These are phyloP conservation scores for Calonectria honghensis DNA, from an alignment of 2,329 filamentous ascomycete species.

Conservation along the genomic window DNA sequence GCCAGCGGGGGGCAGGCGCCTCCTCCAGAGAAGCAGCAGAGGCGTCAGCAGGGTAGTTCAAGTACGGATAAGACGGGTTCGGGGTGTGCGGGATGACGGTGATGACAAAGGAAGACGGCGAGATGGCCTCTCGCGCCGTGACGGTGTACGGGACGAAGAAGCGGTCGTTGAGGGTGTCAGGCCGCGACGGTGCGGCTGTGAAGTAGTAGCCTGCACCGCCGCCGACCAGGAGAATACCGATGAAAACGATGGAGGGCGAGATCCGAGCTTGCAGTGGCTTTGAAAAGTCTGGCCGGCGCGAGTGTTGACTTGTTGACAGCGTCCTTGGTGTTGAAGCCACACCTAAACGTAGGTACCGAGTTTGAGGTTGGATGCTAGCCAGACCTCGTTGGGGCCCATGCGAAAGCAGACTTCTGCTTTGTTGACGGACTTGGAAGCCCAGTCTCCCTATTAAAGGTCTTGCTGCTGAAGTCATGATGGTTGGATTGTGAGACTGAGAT, in stretches of 20 bases:
- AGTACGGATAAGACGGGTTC: conserved; percentile 55
- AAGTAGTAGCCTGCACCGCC: conserved; percentile 54
- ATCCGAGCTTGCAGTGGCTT: conserved; percentile 61
- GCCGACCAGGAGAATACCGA: conserved; percentile 50
- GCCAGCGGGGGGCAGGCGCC: conserved; percentile 54
- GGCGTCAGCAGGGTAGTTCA: conserved; percentile 41
- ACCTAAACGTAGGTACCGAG: neutral
- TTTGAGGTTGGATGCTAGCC: neutral
- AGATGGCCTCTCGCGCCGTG: conserved; percentile 76
- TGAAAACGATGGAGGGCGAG: conserved; percentile 50
- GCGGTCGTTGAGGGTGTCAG: conserved; percentile 70
- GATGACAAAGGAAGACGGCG: conserved; percentile 81
- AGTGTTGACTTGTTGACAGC: conserved; percentile 26
- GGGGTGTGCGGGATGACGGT: conserved; percentile 71
- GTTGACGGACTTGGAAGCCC: neutral
- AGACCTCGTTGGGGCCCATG: neutral
- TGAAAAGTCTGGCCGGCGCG: conserved; percentile 63
- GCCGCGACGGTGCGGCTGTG: conserved; percentile 48
- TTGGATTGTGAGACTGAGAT: neutral
- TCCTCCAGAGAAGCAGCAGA: neutral
- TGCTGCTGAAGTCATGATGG: conserved; percentile 28
- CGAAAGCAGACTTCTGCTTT: neutral
- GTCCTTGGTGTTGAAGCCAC: conserved; percentile 23
- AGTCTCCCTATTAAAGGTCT: neutral
- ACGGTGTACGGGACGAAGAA: conserved; percentile 81